These are phyloP conservation scores for Priceomyces castillae DNA, from an alignment of 805 yeast species.

Conservation along the genomic window DNA sequence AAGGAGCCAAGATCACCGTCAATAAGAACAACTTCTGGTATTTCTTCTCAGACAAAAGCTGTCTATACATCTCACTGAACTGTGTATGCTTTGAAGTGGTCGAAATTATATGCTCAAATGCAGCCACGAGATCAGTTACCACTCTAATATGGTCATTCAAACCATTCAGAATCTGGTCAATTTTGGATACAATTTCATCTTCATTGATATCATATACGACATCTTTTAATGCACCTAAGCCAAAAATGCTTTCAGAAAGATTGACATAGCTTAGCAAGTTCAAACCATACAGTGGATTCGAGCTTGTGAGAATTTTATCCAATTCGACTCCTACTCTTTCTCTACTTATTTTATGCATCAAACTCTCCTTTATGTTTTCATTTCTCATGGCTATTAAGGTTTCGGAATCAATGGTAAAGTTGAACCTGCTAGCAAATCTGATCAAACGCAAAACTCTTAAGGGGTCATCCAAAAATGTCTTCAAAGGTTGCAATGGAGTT, in stretches of 20 bases:
- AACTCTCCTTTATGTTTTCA: conserved; percentile 52
- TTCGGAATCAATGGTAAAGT: conserved; percentile 59
- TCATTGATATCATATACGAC: conserved; percentile 17
- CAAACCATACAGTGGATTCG: conserved; percentile 63
- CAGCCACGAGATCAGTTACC: conserved; percentile 21
- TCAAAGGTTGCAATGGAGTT: conserved; percentile 82
- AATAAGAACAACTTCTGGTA: conserved; percentile 42
- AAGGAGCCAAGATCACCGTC: conserved; percentile 49
- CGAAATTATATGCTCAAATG: conserved; percentile 12
- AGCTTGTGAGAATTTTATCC: conserved; percentile 68
- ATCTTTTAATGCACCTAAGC: conserved; percentile 11
- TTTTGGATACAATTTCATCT: conserved; percentile 11
- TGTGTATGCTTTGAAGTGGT: background rate
- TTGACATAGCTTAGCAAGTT: conserved; percentile 52
- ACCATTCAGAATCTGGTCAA: conserved; percentile 8
- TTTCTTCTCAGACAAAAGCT: conserved; percentile 4
- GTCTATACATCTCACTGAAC: background rate
- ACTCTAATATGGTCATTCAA: background rate
- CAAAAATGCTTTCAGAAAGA: conserved; percentile 59
- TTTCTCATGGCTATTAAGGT: conserved; percentile 66
- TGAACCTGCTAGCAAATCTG: conserved; percentile 79
- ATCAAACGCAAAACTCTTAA: conserved; percentile 80
- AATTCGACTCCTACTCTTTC: conserved; percentile 89
- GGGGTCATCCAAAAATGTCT: conserved; percentile 93
- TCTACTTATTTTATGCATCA: conserved; percentile 74